Conservation (phyloP, 1,284 basidiomycete genomes). For the Moesziomyces parantarcticus region DNA sequence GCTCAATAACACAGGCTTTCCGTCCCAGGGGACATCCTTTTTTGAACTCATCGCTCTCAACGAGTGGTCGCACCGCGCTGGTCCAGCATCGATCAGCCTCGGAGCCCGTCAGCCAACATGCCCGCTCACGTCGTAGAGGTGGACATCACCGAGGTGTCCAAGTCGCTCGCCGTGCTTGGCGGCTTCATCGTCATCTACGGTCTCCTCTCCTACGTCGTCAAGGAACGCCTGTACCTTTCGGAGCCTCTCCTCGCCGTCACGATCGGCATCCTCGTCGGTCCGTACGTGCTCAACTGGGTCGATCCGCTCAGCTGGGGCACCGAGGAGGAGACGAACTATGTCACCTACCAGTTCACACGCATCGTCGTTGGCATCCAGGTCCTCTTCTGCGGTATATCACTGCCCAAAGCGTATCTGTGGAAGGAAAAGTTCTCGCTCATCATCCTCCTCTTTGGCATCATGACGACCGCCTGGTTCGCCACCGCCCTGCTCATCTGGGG, state of each 20-base stretch:
- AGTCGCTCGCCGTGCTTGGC: slow-evolving; percentile 60
- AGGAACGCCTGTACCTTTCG: slow-evolving; percentile 63
- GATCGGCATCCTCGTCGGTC: slow-evolving; percentile 62
- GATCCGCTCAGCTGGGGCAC: slow-evolving; percentile 60
- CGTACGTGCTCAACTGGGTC: slow-evolving; percentile 65
- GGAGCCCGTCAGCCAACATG: slow-evolving; percentile 6
- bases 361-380: slow-evolving; percentile 67
- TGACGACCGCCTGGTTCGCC: slow-evolving; percentile 69
- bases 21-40: slow-evolving; percentile 25
- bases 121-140: slow-evolving; percentile 52
- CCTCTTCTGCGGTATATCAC: slow-evolving; percentile 69
- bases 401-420: slow-evolving; percentile 67
- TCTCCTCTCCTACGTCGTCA: slow-evolving; percentile 62
- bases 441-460: slow-evolving; percentile 67
- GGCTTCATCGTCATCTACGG: slow-evolving; percentile 66
- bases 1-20: slow-evolving; percentile 39
- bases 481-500: slow-evolving; percentile 67
- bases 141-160: slow-evolving; percentile 61
- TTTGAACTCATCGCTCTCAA: not conserved
- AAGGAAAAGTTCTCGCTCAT: slow-evolving; percentile 63
- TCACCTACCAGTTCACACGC: slow-evolving; percentile 68
- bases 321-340: slow-evolving; percentile 49
- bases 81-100: slow-evolving; percentile 1
- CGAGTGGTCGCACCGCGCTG: not conserved
- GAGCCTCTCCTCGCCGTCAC: slow-evolving; percentile 65